phyloP scores from a whole-genome alignment of 2,329 filamentous ascomycete species.

The Alternaria panax region DNA sequence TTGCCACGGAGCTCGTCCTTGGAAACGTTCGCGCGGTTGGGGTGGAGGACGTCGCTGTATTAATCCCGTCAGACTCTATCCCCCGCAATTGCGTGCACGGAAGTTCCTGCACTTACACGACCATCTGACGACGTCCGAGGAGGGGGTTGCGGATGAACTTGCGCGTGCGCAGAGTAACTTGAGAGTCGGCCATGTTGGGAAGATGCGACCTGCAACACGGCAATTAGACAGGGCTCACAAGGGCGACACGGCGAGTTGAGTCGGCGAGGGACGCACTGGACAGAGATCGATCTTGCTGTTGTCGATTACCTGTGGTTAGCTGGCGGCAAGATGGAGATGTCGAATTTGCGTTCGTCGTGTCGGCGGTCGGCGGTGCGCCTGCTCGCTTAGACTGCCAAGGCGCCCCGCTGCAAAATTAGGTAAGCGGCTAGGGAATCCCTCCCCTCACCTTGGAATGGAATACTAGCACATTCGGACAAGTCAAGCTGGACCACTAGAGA shows the following conservation, averaged over 20 bases:
- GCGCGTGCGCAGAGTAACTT: conserved; percentile 79
- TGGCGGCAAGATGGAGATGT: conserved; percentile 44
- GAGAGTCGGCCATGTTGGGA: conserved; percentile 81
- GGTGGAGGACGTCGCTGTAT: conserved; percentile 97
- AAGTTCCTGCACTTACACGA: conserved; percentile 73
- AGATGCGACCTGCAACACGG: conserved; percentile 42
- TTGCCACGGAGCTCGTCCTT: conserved; percentile 98
- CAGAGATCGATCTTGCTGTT: conserved; percentile 46
- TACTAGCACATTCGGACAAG: not conserved
- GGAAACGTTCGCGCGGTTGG: conserved; percentile 96
- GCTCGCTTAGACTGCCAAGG: conserved; percentile 21
- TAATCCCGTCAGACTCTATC: conserved; percentile 40
- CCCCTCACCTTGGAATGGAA: not conserved
- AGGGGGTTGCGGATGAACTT: conserved; percentile 99
- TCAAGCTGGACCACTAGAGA: not conserved
- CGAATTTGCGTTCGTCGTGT: conserved; percentile 26
- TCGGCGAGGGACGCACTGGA: conserved; percentile 40
- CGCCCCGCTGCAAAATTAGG: conserved; percentile 29
- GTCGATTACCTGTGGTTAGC: conserved; percentile 40
- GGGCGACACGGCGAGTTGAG: conserved; percentile 8
- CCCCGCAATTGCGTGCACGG: conserved; percentile 22
- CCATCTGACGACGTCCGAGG: conserved; percentile 98
- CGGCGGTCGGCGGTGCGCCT: conserved; percentile 23
- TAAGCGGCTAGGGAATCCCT: conserved; percentile 25
- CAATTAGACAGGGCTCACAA: conserved; percentile 18